These are phyloP conservation scores for Didymella keratinophila DNA, from an alignment of 2,329 filamentous ascomycete genomes.

Conservation along the genomic window DNA sequence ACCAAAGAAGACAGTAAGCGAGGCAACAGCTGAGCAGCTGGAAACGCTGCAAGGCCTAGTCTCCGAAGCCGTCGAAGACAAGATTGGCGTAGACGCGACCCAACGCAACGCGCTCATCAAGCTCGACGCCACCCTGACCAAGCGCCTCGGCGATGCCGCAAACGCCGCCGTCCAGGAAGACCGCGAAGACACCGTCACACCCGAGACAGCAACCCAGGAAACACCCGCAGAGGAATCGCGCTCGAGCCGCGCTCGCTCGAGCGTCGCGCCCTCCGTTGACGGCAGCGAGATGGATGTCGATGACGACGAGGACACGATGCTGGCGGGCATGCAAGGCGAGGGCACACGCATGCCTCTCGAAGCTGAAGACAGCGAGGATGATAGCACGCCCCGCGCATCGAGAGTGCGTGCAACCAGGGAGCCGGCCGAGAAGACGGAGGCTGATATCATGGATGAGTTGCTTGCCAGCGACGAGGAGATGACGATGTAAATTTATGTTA, in stretches of 20 bases:
- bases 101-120: constrained; percentile 64
- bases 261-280: constrained; percentile 19
- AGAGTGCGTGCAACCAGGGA: constrained; percentile 1
- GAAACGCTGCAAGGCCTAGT: constrained; percentile 55
- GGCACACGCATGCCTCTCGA: constrained; percentile 47
- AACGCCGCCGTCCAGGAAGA: constrained; percentile 8
- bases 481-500: constrained; percentile 12
- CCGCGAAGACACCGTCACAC: constrained; percentile 26
- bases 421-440: constrained; percentile 36
- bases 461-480: constrained; percentile 38
- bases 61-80: constrained; percentile 57
- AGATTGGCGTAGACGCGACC: constrained; percentile 60
- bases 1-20: constrained; percentile 38
- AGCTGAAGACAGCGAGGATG: constrained; percentile 33
- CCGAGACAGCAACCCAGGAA: constrained; percentile 24
- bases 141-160: constrained; percentile 56
- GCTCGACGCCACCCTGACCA: constrained; percentile 59
- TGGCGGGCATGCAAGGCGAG: constrained; percentile 46
- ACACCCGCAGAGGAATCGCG: constrained; percentile 5
- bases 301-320: constrained; percentile 45
- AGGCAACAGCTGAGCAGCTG: constrained; percentile 33
- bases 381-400: constrained; percentile 11
- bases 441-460: constrained; percentile 47
- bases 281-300: constrained; percentile 30
- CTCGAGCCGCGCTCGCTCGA: constrained; percentile 5